phyloP scores from a whole-genome alignment of 495 filamentous ascomycete genomes.

The Penicillium desertorum region DNA sequence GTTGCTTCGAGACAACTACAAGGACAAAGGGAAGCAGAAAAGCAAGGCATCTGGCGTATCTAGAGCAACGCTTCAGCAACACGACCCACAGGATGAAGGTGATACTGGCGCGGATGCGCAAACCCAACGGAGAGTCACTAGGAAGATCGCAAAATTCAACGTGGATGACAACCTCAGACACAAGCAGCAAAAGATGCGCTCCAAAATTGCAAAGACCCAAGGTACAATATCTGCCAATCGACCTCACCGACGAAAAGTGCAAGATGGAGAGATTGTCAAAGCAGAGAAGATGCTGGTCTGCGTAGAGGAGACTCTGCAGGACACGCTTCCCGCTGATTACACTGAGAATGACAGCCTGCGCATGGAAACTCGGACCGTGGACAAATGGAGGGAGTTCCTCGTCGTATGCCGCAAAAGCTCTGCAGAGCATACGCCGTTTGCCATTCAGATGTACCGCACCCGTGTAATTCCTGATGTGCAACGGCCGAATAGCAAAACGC shows the following conservation, averaged over 20 bases:
- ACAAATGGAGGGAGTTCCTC: constrained; percentile 73
- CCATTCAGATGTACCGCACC: constrained; percentile 68
- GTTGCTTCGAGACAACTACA: constrained; percentile 30
- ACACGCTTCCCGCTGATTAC: constrained; percentile 59
- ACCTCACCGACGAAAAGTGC: constrained; percentile 40
- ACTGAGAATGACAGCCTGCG: constrained; percentile 65
- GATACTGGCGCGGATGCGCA: constrained; percentile 14
- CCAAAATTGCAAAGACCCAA: constrained; percentile 40
- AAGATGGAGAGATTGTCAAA: constrained; percentile 67
- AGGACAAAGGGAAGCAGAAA: constrained; percentile 32
- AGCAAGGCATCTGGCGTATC: constrained; percentile 26
- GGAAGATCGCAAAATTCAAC: constrained; percentile 44
- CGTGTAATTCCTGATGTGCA: constrained; percentile 66
- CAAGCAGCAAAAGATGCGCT: constrained; percentile 39
- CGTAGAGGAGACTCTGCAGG: constrained; percentile 56
- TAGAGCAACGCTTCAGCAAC: constrained; percentile 30
- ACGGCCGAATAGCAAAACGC: constrained; percentile 46
- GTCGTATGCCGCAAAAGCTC: constrained; percentile 64
- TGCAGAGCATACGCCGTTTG: constrained; percentile 54
- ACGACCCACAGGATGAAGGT: constrained; percentile 38
- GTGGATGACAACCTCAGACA: constrained; percentile 46
- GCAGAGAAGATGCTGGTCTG: constrained; percentile 74
- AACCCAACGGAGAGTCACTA: constrained; percentile 22
- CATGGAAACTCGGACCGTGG: constrained; percentile 57
- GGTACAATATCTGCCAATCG: constrained; percentile 40